phyloP scores from a whole-genome alignment of 202 grass and related monocot genomes.

The Hordeum pubiflorum region DNA sequence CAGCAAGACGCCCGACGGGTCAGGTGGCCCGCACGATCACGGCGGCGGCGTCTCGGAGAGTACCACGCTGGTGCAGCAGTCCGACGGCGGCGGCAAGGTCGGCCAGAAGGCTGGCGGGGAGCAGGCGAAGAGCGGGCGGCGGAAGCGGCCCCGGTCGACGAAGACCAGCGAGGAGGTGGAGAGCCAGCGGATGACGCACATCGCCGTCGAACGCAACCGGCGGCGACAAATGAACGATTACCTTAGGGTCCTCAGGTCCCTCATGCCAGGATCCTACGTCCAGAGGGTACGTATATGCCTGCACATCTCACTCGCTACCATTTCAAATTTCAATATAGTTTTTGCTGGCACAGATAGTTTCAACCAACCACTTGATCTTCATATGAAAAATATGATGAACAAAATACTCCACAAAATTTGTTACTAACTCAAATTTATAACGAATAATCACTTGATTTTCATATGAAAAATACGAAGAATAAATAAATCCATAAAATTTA shows the following conservation, averaged over 20 bases:
- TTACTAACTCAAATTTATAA: no score
- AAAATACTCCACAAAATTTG: no score
- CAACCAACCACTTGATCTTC: no score
- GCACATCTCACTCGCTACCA: background rate
- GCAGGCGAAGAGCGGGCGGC: slow-evolving; percentile 46
- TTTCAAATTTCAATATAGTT: background rate
- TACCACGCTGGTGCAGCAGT: slow-evolving; percentile 38
- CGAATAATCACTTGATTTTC: no score
- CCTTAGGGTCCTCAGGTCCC: slow-evolving; percentile 63
- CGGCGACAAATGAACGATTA: slow-evolving; percentile 92
- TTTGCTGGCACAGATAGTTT: no score
- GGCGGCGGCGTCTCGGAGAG: slow-evolving; percentile 27
- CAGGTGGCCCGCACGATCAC: background rate
- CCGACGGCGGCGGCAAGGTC: background rate
- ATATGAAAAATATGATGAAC: no score
- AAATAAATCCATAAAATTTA: no score
- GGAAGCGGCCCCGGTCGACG: slow-evolving; percentile 56
- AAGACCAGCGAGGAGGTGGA: slow-evolving; percentile 95
- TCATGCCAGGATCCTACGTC: slow-evolving; percentile 94
- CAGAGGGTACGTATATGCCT: slow-evolving; percentile 48
- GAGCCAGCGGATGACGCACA: slow-evolving; percentile 98
- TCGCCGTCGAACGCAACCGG: slow-evolving; percentile 94
- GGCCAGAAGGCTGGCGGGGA: slow-evolving; percentile 17
- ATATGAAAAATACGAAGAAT: no score
- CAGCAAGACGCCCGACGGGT: slow-evolving; percentile 34